phyloP scores from a whole-genome alignment of 805 yeast species.

The Nadsonia fulvescens region DNA sequence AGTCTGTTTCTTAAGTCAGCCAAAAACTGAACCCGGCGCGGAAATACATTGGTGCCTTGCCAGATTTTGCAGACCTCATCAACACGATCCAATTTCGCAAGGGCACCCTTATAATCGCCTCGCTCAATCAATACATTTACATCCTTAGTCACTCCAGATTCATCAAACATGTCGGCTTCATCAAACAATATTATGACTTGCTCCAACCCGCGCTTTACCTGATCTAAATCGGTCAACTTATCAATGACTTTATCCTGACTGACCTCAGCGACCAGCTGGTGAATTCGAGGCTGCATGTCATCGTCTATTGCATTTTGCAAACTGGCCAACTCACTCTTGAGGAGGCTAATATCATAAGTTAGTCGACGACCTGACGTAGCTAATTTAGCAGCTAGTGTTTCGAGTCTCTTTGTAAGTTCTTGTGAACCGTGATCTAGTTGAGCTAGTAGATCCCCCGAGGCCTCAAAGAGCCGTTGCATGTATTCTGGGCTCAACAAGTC shows the following conservation, averaged over 20 bases:
- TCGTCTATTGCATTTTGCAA: constrained; percentile 11
- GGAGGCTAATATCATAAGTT: constrained; percentile 18
- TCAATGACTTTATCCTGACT: constrained; percentile 9
- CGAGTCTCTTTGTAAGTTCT: constrained; percentile 15
- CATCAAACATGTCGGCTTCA: constrained; percentile 13
- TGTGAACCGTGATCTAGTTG: constrained; percentile 16
- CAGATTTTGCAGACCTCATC: constrained; percentile 10
- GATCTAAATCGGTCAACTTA: constrained; percentile 12
- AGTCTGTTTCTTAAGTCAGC: constrained; percentile 10
- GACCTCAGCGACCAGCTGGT: too few species aligned
- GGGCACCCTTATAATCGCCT: constrained; percentile 9
- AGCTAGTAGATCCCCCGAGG: constrained; percentile 16
- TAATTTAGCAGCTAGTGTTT: constrained; percentile 12
- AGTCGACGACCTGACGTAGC: constrained; percentile 13
- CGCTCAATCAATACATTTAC: constrained; percentile 7
- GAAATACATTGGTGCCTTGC: constrained; percentile 13
- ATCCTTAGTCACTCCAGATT: constrained; percentile 16
- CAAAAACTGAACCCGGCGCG: constrained; percentile 9
- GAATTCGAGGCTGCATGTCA: too few species aligned
- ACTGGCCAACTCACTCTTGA: constrained; percentile 14
- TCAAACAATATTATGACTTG: constrained; percentile 13
- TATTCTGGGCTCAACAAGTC: too few species aligned
- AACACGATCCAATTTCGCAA: constrained; percentile 6
- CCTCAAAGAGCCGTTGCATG: constrained; percentile 13
- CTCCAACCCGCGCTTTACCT: constrained; percentile 12